Conservation (phyloP, 2,329 filamentous ascomycete genomes). For the Arthrobotrys entomopaga region DNA sequence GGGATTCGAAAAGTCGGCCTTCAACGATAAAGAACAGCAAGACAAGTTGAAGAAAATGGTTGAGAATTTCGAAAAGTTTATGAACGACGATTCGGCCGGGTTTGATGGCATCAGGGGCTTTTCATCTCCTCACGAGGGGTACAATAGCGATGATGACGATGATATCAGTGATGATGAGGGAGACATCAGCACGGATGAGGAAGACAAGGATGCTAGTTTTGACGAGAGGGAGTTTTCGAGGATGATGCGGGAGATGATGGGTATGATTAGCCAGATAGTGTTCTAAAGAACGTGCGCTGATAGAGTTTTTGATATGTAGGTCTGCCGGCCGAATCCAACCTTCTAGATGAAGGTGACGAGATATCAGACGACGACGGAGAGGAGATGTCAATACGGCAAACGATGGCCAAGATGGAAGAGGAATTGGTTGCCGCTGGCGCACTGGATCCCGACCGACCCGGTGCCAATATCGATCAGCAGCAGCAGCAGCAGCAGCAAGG, state of each 20-base stretch:
- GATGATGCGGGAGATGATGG: conserved; percentile 95
- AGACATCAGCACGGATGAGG: conserved; percentile 68
- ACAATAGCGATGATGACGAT: conserved; percentile 72
- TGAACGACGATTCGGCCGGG: conserved; percentile 80
- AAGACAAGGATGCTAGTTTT: conserved; percentile 72
- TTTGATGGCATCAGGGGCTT: conserved; percentile 77
- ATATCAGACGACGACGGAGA: conserved; percentile 65
- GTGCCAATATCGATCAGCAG: conserved; percentile 51
- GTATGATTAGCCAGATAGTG: conserved; percentile 65
- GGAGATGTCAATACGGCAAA: conserved; percentile 71
- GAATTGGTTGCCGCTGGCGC: conserved; percentile 77
- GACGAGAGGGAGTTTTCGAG: conserved; percentile 84
- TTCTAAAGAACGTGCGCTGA: conserved; percentile 9
- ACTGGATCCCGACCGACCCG: conserved; percentile 63
- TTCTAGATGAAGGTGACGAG: conserved; percentile 55
- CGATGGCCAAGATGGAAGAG: conserved; percentile 76
- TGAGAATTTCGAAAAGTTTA: conserved; percentile 87
- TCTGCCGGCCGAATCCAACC: conserved; percentile 48
- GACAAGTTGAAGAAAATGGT: conserved; percentile 90
- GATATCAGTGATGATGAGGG: conserved; percentile 65
- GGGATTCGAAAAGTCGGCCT: conserved; percentile 62
- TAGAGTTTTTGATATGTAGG: conserved; percentile 16
- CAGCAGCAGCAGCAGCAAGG: conserved; percentile 49
- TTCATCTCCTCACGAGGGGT: conserved; percentile 68
- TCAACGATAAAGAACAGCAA: conserved; percentile 75